phyloP scores from a whole-genome alignment of 768 basidiomycete species.

The Termitomyces titanicus region DNA sequence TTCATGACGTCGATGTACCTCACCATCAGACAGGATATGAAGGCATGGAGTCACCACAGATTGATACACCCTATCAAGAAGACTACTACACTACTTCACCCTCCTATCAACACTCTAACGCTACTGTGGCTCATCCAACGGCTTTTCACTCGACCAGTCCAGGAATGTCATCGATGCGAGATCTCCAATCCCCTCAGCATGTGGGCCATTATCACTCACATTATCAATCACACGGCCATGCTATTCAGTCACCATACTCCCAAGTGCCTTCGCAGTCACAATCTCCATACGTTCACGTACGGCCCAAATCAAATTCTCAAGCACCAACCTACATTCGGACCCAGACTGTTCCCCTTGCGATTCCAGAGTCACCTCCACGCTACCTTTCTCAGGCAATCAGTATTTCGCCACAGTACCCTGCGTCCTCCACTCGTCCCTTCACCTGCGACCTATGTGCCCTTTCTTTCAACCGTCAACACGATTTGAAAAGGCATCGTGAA shows the following conservation, averaged over 20 bases:
- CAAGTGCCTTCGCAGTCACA: constrained; percentile 24
- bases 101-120: constrained; percentile 15
- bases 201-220: constrained; percentile 27
- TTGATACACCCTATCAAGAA: constrained; percentile 17
- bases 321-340: constrained; percentile 20
- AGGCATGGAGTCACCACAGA: constrained; percentile 5
- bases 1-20: constrained; percentile 17
- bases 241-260: constrained; percentile 28
- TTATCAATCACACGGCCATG: constrained; percentile 33
- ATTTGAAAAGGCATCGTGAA: constrained; percentile 80
- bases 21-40: constrained; percentile 22
- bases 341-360: constrained; percentile 9
- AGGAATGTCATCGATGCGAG: constrained; percentile 27
- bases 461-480: constrained; percentile 84
- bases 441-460: constrained; percentile 71
- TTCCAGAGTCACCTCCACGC: constrained; percentile 16
- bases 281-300: constrained; percentile 27
- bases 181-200: constrained; percentile 27
- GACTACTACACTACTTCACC: constrained; percentile 19
- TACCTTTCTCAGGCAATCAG: constrained; percentile 27
- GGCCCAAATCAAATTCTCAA: constrained; percentile 43
- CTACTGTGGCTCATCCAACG: constrained; percentile 2
- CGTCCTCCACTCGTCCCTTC: constrained; percentile 60
- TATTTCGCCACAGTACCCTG: constrained; percentile 47
- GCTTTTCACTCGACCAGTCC: constrained; percentile 18